Evolutionary conservation across 495 filamentous ascomycete genomes (phyloP).

Genomic region (Neurospora sp.): DNA sequence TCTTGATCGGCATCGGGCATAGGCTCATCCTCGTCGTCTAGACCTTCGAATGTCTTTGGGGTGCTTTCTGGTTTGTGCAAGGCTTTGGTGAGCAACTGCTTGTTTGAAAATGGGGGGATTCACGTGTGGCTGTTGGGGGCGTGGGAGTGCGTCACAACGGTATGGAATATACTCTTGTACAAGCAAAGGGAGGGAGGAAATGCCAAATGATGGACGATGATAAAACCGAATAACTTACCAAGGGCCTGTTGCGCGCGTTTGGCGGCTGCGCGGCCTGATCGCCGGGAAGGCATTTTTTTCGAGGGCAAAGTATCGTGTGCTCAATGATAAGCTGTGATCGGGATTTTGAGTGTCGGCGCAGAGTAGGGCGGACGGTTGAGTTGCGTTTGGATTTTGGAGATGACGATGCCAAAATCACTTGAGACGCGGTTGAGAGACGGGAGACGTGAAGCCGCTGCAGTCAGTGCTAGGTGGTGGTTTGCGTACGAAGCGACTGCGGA

Average conservation of each 20-base stretch:
- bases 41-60: conserved; percentile 35
- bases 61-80: conserved; percentile 35
- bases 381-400: neutral
- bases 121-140: neutral
- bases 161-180: neutral
- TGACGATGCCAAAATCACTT: neutral
- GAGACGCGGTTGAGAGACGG: neutral
- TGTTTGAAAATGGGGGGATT: neutral
- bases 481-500: neutral
- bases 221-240: conserved; percentile 11
- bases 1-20: conserved; percentile 40
- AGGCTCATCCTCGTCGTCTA: conserved; percentile 39
- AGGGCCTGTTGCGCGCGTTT: conserved; percentile 24
- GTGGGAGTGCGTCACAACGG: neutral
- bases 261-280: conserved; percentile 23
- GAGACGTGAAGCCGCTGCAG: neutral
- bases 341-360: neutral
- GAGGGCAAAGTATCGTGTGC: neutral
- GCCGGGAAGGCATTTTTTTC: conserved; percentile 19
- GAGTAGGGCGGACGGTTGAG: neutral
- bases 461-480: neutral
- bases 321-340: neutral
- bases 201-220: neutral
- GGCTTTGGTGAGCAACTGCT: conserved; percentile 6
- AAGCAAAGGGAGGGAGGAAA: neutral